Evolutionary conservation across 768 basidiomycete species (phyloP).

Genomic region (Pulveroboletus sp.): DNA sequence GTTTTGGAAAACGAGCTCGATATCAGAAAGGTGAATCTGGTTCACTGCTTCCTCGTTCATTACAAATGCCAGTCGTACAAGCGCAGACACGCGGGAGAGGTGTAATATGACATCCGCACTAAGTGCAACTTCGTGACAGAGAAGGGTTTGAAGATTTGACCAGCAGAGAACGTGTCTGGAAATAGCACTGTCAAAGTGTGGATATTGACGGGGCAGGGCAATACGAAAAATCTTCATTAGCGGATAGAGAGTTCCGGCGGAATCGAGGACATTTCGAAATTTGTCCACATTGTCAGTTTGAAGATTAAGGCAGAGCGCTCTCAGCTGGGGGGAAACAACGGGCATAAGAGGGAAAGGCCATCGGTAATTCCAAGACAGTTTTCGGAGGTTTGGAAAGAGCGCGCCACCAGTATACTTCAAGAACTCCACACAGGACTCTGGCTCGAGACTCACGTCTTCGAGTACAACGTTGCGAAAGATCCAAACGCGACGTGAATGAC

Average conservation of each 20-base stretch:
- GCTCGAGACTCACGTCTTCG: background rate
- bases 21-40: background rate
- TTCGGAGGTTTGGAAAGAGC: slow-evolving; percentile 4
- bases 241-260: background rate
- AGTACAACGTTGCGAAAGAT: background rate
- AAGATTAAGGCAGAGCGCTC: background rate
- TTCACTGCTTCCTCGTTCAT: background rate
- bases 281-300: background rate
- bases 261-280: background rate
- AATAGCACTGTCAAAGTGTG: background rate
- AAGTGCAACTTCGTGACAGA: background rate
- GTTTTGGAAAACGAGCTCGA: background rate
- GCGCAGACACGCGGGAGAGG: background rate
- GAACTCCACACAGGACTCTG: background rate
- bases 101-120: background rate
- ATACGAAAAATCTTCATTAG: background rate
- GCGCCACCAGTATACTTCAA: background rate
- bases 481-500: slow-evolving; percentile 2
- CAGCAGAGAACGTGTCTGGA: background rate
- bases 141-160: background rate
- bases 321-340: background rate
- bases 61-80: background rate
- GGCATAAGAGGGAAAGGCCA: background rate
- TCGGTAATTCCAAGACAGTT: background rate
- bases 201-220: background rate